Conservation (phyloP, 2,329 filamentous ascomycete genomes). For the Alternaria incomplexa region DNA sequence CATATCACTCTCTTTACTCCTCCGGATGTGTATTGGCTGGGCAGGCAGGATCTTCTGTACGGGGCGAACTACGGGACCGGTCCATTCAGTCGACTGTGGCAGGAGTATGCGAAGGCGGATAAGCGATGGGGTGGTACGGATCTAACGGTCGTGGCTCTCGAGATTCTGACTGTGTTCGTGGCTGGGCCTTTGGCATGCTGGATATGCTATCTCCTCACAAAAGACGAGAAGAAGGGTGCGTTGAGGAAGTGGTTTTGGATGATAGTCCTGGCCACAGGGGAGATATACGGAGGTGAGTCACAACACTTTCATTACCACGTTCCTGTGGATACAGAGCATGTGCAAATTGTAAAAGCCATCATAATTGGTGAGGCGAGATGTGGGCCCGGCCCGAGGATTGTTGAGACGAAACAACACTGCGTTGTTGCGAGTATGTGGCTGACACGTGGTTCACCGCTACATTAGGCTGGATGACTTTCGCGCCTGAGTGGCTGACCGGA, state of each 20-base stretch:
- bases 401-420: conserved; percentile 24
- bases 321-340: conserved; percentile 3
- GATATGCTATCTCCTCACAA: conserved; percentile 60
- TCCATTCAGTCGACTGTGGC: conserved; percentile 64
- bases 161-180: conserved; percentile 66
- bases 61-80: conserved; percentile 63
- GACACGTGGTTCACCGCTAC: conserved; percentile 47
- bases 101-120: conserved; percentile 71
- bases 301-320: conserved; percentile 3
- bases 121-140: conserved; percentile 66
- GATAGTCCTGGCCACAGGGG: conserved; percentile 64
- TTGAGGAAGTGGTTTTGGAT: conserved; percentile 60
- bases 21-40: conserved; percentile 60
- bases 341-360: conserved; percentile 8
- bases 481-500: conserved; percentile 68
- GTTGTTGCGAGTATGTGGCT: conserved; percentile 35
- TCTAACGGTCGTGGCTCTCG: conserved; percentile 63
- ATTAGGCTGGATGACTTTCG: conserved; percentile 67
- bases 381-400: conserved; percentile 24
- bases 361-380: conserved; percentile 23
- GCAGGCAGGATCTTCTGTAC: conserved; percentile 61
- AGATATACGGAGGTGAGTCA: conserved; percentile 64
- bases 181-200: conserved; percentile 64
- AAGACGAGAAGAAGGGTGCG: conserved; percentile 45
- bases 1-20: conserved; percentile 51